Percentiles rank a stretch among this genome's conserved stretches.
phyloP scores from a whole-genome alignment of 164 flowering plant genomes.

The Warburgia ugandensis region DNA sequence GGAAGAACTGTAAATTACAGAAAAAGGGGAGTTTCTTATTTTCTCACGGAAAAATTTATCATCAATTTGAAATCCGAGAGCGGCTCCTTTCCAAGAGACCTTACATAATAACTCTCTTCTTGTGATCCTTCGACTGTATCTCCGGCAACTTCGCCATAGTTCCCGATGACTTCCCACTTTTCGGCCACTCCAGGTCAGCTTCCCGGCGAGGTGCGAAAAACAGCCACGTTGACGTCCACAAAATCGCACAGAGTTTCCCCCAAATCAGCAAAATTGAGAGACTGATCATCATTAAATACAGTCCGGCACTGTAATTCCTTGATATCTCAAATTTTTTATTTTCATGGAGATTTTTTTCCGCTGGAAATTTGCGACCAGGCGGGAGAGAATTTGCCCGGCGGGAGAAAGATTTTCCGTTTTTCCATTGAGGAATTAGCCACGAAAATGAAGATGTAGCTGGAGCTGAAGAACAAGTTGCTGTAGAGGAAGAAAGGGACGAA shows the following conservation, averaged over 20 bases:
- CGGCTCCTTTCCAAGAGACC: slow-evolving; percentile 3
- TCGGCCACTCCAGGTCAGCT: not conserved
- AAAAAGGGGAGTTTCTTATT: too few relatives aligned
- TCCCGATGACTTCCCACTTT: not conserved
- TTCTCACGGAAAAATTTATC: slow-evolving; percentile 1
- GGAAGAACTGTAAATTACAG: too few relatives aligned
- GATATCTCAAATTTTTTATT: not conserved
- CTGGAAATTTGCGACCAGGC: too few relatives aligned
- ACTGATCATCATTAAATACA: slow-evolving; percentile 2
- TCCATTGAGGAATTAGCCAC: too few relatives aligned
- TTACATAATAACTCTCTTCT: slow-evolving; percentile 5
- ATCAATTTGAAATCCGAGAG: not conserved
- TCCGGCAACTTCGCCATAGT: not conserved
- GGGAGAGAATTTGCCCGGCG: not conserved
- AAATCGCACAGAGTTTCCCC: slow-evolving; percentile 11
- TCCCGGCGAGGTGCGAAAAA: slow-evolving; percentile 1
- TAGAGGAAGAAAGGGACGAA: not conserved
- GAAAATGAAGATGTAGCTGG: too few relatives aligned
- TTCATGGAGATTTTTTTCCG: too few relatives aligned
- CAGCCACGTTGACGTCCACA: slow-evolving; percentile 12
- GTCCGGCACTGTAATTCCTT: not conserved
- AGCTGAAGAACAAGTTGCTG: not conserved
- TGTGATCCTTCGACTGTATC: not conserved
- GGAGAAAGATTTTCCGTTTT: too few relatives aligned
- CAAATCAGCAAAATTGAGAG: slow-evolving; percentile 5